Conservation (phyloP, 2,329 filamentous ascomycete genomes). For the Colletotrichum phormii region DNA sequence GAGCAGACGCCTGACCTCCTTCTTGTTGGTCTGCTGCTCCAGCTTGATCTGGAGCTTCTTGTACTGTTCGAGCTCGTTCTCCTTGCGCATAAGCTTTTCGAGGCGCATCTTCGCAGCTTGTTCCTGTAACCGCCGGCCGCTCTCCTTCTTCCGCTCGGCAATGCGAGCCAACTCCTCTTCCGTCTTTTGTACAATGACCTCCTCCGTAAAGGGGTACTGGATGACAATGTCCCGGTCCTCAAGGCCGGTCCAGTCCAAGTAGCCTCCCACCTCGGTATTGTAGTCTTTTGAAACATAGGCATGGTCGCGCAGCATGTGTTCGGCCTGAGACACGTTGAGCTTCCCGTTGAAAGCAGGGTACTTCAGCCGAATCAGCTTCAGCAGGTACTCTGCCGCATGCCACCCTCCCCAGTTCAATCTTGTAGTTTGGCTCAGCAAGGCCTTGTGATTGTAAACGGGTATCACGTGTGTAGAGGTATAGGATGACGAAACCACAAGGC, state of each 20-base stretch:
- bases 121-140: constrained; percentile 89
- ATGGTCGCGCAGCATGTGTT: constrained; percentile 87
- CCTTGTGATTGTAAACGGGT: constrained; percentile 88
- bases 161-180: constrained; percentile 92
- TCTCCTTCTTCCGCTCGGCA: constrained; percentile 95
- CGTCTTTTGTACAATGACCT: constrained; percentile 89
- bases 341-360: constrained; percentile 92
- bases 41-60: constrained; percentile 82
- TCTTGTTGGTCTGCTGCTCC: constrained; percentile 80
- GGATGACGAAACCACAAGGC: constrained; percentile 90
- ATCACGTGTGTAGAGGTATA: constrained; percentile 96
- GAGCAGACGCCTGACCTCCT: constrained; percentile 86
- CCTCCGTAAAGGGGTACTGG: constrained; percentile 94
- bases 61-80: constrained; percentile 95
- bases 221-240: constrained; percentile 91
- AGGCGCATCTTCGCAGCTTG: constrained; percentile 98
- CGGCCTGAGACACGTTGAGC: constrained; percentile 86
- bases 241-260: constrained; percentile 90
- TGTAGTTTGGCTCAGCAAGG: constrained; percentile 85
- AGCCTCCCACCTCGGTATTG: constrained; percentile 78
- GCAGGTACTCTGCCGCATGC: constrained; percentile 89
- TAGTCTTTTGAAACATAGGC: constrained; percentile 91
- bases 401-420: constrained; percentile 95
- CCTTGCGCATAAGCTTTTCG: constrained; percentile 94
- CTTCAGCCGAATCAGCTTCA: constrained; percentile 90